Conservation (phyloP, 2,329 filamentous ascomycete genomes). For the Aspergillus thermomutatus region DNA sequence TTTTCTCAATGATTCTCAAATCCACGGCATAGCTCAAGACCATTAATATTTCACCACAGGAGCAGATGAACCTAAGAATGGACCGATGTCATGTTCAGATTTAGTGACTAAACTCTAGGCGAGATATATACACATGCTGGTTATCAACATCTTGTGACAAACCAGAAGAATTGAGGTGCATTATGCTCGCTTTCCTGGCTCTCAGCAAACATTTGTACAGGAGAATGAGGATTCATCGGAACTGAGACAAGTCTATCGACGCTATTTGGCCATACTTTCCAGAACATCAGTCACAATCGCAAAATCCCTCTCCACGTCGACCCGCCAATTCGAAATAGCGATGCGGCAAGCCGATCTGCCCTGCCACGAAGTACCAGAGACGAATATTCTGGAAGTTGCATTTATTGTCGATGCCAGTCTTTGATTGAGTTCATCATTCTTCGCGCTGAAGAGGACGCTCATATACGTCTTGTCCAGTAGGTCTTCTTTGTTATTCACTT, state of each 20-base stretch:
- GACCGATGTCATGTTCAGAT: not conserved
- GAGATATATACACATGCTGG: not conserved
- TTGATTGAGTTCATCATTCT: slow-evolving; percentile 60
- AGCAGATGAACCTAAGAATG: not conserved
- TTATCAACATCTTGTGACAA: not conserved
- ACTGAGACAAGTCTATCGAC: not conserved
- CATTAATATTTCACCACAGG: not conserved
- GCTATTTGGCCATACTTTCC: slow-evolving; percentile 41
- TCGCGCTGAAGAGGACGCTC: slow-evolving; percentile 75
- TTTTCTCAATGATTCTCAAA: not conserved
- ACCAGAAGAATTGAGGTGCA: too few species aligned
- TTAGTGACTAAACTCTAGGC: not conserved
- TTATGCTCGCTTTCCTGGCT: too few species aligned
- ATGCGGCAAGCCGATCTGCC: slow-evolving; percentile 73
- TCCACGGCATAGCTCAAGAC: not conserved
- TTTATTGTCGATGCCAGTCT: slow-evolving; percentile 72
- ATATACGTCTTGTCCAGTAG: slow-evolving; percentile 59
- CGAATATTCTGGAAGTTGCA: slow-evolving; percentile 68
- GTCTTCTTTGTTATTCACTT: slow-evolving; percentile 32
- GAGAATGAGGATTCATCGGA: not conserved
- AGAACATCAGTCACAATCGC: slow-evolving; percentile 64
- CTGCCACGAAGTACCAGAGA: slow-evolving; percentile 77
- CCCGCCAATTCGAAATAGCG: slow-evolving; percentile 82
- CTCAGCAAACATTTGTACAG: not conserved
- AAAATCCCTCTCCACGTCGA: slow-evolving; percentile 65